phyloP scores from a whole-genome alignment of 495 filamentous ascomycete species.

The Hyaloscypha variabilis region DNA sequence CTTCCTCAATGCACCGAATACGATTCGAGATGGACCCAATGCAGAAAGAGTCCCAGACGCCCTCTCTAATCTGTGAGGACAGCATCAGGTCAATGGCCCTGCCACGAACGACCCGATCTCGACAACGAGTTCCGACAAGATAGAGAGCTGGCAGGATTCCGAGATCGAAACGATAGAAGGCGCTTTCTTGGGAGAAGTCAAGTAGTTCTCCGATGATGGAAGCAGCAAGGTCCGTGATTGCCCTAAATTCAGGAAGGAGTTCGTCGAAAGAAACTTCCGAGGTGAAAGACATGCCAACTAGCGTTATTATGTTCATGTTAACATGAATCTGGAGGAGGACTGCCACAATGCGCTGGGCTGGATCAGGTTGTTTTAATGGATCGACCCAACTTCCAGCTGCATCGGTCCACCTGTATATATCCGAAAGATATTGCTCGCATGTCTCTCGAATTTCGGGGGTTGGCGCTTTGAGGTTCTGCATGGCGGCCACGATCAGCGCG shows the following conservation, averaged over 20 bases:
- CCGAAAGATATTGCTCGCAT: not conserved
- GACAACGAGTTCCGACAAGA: slow-evolving; percentile 39
- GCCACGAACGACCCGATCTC: slow-evolving; percentile 43
- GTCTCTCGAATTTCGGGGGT: slow-evolving; percentile 2
- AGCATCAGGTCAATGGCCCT: slow-evolving; percentile 41
- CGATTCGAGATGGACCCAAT: slow-evolving; percentile 38
- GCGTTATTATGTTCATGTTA: slow-evolving; percentile 1
- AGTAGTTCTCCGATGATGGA: slow-evolving; percentile 13
- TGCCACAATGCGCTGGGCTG: not conserved
- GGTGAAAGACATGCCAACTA: slow-evolving; percentile 12
- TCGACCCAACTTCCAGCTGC: slow-evolving; percentile 3
- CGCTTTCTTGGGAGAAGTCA: slow-evolving; percentile 11
- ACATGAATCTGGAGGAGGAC: slow-evolving; percentile 11
- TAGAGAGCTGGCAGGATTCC: slow-evolving; percentile 39
- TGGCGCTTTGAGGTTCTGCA: slow-evolving; percentile 4
- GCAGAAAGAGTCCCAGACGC: slow-evolving; percentile 44
- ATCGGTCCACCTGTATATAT: slow-evolving; percentile 5
- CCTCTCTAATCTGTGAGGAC: slow-evolving; percentile 41
- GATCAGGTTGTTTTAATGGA: not conserved
- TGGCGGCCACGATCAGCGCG: too few relatives aligned
- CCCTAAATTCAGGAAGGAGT: slow-evolving; percentile 9
- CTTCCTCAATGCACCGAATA: slow-evolving; percentile 45
- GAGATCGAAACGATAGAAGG: slow-evolving; percentile 34
- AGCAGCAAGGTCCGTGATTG: slow-evolving; percentile 4
- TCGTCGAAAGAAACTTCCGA: slow-evolving; percentile 7